Evolutionary conservation across 371 early-diverging fungal genomes (phyloP), one percentile per base, ranked within the genome.

Genomic region (Parasitella parasitica): DNA sequence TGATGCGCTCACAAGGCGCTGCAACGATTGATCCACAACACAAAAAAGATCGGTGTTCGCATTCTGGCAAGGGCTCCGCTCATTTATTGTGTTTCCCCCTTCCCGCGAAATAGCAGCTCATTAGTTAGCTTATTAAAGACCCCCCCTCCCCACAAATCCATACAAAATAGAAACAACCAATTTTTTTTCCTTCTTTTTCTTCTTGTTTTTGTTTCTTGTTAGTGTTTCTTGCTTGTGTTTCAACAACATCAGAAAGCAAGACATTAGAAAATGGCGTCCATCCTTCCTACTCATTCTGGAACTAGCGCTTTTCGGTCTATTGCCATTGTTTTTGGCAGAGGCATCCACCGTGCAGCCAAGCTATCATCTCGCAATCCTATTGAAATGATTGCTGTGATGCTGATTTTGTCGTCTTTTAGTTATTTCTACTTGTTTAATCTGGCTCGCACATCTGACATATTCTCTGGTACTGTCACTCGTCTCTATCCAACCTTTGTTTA

Each of bases 401-500:
- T 92, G 51, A 81, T 93, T 37, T 61, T 91, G 30, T 90, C 92
- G 7, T 87, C 90, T 13, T 87, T 87, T 63, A 80, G 84, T 46
- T 92, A 91, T 70, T 87, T 93, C 64, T 88, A 88, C 30, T 78
- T 94, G 22, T 89, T 93, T 77, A 87, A 90, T 72, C 75, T 86
- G 28, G 83, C 90, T 46, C 78, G 85, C 52, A 84, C 89, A 30
- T 88, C 91, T 30, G 88, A 85, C 43, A 81, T 89, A 58, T 90
- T 88, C 59, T 70, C 76, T 50, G 82, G 82, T 50, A 78, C 81
- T 15, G 70, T 75, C 4, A 72, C 83, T 20, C 76, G 80, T 59
- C 69, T 85, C 34, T 80, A 81, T 55, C 80, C 86, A 5, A 73
- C 86, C 6, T 70, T 77, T 51, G 80, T 83, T 15, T 80, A 83